phyloP scores from a whole-genome alignment of 2,329 filamentous ascomycete species.

The Huntiella omanensis region DNA sequence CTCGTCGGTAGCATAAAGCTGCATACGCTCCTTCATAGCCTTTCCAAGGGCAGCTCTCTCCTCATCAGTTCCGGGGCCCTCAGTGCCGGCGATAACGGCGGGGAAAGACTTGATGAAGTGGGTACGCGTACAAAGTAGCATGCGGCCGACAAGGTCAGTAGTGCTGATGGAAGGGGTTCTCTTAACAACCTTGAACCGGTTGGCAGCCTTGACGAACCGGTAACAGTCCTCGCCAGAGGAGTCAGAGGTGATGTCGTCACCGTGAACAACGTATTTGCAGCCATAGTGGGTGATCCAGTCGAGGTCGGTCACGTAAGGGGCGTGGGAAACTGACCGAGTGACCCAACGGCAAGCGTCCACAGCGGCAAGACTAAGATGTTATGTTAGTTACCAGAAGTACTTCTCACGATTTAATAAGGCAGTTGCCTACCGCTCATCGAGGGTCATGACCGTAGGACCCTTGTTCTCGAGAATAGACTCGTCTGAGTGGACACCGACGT shows the following conservation, averaged over 20 bases:
- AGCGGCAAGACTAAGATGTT: conserved; percentile 48
- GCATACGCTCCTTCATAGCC: conserved; percentile 60
- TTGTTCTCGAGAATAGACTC: conserved; percentile 94
- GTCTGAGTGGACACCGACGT: conserved; percentile 88
- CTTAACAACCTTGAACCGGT: conserved; percentile 91
- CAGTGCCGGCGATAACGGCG: conserved; percentile 46
- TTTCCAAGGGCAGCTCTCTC: conserved; percentile 45
- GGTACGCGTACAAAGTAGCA: conserved; percentile 86
- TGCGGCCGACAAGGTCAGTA: conserved; percentile 91
- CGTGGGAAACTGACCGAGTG: conserved; percentile 61
- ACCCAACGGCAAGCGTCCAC: conserved; percentile 94
- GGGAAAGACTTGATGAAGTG: conserved; percentile 80
- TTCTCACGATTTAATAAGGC: neutral
- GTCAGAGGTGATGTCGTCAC: conserved; percentile 93
- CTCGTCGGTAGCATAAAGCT: conserved; percentile 73
- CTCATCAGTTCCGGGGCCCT: conserved; percentile 49
- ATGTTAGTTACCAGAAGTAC: conserved; percentile 6
- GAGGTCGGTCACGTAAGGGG: conserved; percentile 86
- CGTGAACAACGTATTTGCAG: conserved; percentile 88
- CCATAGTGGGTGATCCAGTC: conserved; percentile 92
- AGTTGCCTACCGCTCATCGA: conserved; percentile 53
- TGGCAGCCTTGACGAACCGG: conserved; percentile 86
- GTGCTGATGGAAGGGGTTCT: conserved; percentile 92
- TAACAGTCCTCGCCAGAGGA: conserved; percentile 90
- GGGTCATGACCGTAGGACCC: conserved; percentile 90